Percentiles rank a stretch among this genome's conserved stretches.
phyloP scores from a whole-genome alignment of 169 alveolate species.

The Ichthyophthirius multifiliis region DNA sequence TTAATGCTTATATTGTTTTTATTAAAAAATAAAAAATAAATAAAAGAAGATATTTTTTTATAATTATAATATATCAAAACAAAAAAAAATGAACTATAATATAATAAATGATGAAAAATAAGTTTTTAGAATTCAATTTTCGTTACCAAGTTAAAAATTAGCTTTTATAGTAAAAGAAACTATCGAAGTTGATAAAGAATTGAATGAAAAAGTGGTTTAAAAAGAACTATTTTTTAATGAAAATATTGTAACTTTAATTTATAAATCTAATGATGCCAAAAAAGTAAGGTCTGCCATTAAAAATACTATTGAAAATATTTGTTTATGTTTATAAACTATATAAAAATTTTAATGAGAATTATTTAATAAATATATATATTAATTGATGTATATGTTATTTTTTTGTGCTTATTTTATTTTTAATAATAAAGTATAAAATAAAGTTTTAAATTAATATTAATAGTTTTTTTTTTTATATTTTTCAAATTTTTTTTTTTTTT shows the following conservation, averaged over 20 bases:
- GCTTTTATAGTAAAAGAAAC: neutral
- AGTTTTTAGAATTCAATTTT: neutral
- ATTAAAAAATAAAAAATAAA: too few relatives aligned
- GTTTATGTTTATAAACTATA: neutral
- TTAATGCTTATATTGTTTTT: too few relatives aligned
- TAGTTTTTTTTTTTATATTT: too few relatives aligned
- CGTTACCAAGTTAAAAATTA: neutral
- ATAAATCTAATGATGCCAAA: slow-evolving; percentile 4
- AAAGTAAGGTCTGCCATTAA: neutral
- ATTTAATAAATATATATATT: too few relatives aligned
- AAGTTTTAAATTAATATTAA: too few relatives aligned
- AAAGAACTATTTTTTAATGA: neutral
- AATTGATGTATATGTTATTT: too few relatives aligned
- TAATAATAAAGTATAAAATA: too few relatives aligned
- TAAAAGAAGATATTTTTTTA: too few relatives aligned
- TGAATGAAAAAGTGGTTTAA: neutral
- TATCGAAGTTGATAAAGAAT: neutral
- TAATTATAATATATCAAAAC: too few relatives aligned
- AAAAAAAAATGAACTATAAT: neutral
- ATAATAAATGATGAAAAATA: neutral
- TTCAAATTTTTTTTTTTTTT: too few relatives aligned
- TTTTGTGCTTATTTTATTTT: too few relatives aligned
- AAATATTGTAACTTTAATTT: neutral
- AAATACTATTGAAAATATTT: neutral
- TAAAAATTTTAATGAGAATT: slow-evolving; percentile 1